phyloP scores from a whole-genome alignment of 371 early-diverging fungal species.

The Mucor circinelloides region DNA sequence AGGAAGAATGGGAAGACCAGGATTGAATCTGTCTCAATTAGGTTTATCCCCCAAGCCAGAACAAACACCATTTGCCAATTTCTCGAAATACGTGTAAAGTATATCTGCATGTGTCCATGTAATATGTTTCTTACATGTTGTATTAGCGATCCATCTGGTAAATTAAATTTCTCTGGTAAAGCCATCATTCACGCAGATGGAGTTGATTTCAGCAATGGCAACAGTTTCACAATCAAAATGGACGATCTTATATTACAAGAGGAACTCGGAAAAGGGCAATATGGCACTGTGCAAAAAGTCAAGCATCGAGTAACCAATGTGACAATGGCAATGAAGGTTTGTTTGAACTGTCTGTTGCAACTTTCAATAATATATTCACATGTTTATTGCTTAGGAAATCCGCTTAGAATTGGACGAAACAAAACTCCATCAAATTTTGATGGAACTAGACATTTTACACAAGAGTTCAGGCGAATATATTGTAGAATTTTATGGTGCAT shows the following conservation, averaged over 20 bases:
- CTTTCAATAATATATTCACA: background rate
- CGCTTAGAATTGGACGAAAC: constrained; percentile 88
- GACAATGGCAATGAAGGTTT: constrained; percentile 90
- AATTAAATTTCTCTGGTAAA: constrained; percentile 90
- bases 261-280: constrained; percentile 91
- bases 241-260: constrained; percentile 76
- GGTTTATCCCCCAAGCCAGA: constrained; percentile 38
- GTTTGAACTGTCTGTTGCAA: background rate
- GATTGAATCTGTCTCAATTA: constrained; percentile 41
- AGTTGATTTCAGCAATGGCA: constrained; percentile 89
- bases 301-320: constrained; percentile 88
- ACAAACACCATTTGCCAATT: constrained; percentile 68
- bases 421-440: constrained; percentile 47
- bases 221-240: constrained; percentile 88
- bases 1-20: constrained; percentile 34
- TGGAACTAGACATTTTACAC: constrained; percentile 70
- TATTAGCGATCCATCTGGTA: constrained; percentile 82
- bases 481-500: constrained; percentile 98
- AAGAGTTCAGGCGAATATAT: constrained; percentile 85
- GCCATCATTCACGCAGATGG: constrained; percentile 90
- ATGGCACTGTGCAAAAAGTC: constrained; percentile 89
- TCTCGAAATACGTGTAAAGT: constrained; percentile 72
- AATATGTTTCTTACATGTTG: background rate
- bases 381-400: constrained; percentile 68
- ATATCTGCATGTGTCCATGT: background rate